Evolutionary conservation across 2,329 filamentous ascomycete genomes (phyloP).

Genomic region (Hirsutella rhossiliensis): DNA sequence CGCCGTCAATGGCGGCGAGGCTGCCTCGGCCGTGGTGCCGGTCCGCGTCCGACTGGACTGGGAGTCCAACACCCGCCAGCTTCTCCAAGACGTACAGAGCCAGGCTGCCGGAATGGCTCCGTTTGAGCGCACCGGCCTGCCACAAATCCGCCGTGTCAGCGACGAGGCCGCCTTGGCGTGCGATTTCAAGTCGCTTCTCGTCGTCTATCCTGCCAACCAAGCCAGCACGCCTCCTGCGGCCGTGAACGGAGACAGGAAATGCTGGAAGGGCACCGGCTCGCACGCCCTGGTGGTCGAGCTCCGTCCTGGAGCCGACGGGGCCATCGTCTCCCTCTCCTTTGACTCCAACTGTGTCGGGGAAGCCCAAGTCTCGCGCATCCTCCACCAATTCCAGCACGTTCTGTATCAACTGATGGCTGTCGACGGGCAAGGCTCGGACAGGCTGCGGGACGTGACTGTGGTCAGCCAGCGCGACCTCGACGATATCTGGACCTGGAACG

Average conservation of each 20-base stretch:
- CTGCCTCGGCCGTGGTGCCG: conserved; percentile 6
- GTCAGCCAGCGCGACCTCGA: conserved; percentile 6
- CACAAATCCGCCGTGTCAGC: conserved; percentile 12
- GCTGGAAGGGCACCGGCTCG: background rate
- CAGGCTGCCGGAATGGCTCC: conserved; percentile 11
- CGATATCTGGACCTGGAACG: background rate
- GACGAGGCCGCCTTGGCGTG: conserved; percentile 4
- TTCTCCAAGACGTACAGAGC: conserved; percentile 9
- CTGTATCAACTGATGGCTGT: background rate
- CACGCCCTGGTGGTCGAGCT: conserved; percentile 4
- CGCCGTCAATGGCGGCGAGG: conserved; percentile 10
- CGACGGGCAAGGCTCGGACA: background rate
- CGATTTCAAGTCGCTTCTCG: conserved; percentile 7
- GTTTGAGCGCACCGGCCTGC: conserved; percentile 15
- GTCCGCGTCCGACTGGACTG: conserved; percentile 4
- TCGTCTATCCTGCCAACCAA: background rate
- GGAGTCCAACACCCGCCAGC: conserved; percentile 2
- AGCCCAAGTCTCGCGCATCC: conserved; percentile 3
- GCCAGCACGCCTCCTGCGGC: background rate
- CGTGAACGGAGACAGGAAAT: background rate
- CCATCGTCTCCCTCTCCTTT: conserved; percentile 2
- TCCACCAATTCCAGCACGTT: conserved; percentile 5
- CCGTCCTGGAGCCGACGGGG: background rate
- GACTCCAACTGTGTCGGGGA: conserved; percentile 4
- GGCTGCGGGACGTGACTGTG: conserved; percentile 3